A percentile compares a stretch with the other conserved stretches of the same genome.
Evolutionary conservation across 2,329 filamentous ascomycete species (phyloP).

Genomic region (Emmonsiellopsis sp.): DNA sequence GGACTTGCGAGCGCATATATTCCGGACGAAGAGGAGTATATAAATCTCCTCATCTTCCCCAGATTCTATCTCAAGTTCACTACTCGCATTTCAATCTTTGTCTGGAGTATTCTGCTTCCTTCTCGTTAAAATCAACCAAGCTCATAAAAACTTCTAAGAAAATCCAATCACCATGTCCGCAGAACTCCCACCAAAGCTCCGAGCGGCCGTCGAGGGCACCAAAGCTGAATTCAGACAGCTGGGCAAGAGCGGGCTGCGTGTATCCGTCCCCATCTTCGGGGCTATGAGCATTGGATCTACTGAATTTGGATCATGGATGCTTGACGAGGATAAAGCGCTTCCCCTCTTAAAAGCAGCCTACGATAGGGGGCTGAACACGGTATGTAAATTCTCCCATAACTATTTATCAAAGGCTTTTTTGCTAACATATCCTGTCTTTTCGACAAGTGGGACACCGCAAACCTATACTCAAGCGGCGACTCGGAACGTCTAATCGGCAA

Average conservation of each 20-base stretch:
- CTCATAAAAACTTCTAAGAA: no score
- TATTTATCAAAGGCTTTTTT: neutral
- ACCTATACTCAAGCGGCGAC: conserved; percentile 48
- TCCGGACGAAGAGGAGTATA: no score
- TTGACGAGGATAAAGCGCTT: conserved; percentile 9
- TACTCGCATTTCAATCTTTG: no score
- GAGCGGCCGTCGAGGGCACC: neutral
- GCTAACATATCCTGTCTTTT: neutral
- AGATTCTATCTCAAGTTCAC: no score
- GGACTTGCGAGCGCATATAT: no score
- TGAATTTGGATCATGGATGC: conserved; percentile 8
- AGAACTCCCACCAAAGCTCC: neutral
- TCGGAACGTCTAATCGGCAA: conserved; percentile 47
- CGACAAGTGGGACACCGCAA: conserved; percentile 22
- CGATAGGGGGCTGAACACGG: conserved; percentile 13
- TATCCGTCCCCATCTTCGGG: conserved; percentile 18
- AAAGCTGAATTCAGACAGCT: conserved; percentile 7
- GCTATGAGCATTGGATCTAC: conserved; percentile 11
- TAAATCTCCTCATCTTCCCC: no score
- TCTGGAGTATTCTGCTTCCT: no score
- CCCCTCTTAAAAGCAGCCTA: conserved; percentile 13
- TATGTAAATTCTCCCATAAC: neutral
- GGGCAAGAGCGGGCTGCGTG: conserved; percentile 16
- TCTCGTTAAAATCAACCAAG: no score
- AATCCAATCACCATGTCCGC: no score